Evolutionary conservation across 1,284 basidiomycete genomes (phyloP).

Genomic region (Psilocybe mexicana): DNA sequence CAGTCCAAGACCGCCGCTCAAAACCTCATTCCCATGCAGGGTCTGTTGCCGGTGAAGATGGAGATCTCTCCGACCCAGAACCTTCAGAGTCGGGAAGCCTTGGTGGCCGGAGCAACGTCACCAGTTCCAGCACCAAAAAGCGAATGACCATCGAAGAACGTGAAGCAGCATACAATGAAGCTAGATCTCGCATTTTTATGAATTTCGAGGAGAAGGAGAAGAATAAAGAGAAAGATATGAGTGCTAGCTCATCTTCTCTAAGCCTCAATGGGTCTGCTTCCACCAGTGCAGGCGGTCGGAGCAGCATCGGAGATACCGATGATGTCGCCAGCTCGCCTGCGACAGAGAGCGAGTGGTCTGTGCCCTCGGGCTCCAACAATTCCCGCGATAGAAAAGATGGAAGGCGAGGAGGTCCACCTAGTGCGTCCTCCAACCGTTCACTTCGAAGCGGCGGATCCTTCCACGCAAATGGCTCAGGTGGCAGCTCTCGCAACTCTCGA

Average conservation of each 20-base stretch:
- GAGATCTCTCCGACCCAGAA: slow-evolving; percentile 72
- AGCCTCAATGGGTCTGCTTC: slow-evolving; percentile 70
- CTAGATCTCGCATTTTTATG: slow-evolving; percentile 81
- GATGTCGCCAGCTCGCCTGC: slow-evolving; percentile 67
- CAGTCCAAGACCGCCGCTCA: slow-evolving; percentile 47
- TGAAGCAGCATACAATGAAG: slow-evolving; percentile 81
- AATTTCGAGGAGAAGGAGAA: slow-evolving; percentile 74
- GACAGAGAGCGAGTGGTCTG: slow-evolving; percentile 81
- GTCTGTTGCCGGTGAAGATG: slow-evolving; percentile 70
- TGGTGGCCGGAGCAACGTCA: slow-evolving; percentile 63
- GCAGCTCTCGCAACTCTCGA: slow-evolving; percentile 67
- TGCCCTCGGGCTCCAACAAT: slow-evolving; percentile 44
- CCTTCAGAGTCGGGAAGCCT: slow-evolving; percentile 77
- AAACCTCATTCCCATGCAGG: slow-evolving; percentile 63
- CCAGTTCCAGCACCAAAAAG: slow-evolving; percentile 53
- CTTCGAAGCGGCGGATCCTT: slow-evolving; percentile 51
- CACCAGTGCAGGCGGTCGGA: slow-evolving; percentile 55
- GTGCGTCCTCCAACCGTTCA: slow-evolving; percentile 55
- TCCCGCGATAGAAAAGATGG: slow-evolving; percentile 50
- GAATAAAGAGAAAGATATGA: slow-evolving; percentile 72
- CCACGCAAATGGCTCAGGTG: slow-evolving; percentile 52
- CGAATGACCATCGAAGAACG: slow-evolving; percentile 77
- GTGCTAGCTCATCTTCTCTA: slow-evolving; percentile 71
- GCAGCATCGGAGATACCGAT: slow-evolving; percentile 65
- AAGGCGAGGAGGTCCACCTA: slow-evolving; percentile 39